phyloP scores from a whole-genome alignment of 31 red algal genomes.

The Bonnemaisonia californica region DNA sequence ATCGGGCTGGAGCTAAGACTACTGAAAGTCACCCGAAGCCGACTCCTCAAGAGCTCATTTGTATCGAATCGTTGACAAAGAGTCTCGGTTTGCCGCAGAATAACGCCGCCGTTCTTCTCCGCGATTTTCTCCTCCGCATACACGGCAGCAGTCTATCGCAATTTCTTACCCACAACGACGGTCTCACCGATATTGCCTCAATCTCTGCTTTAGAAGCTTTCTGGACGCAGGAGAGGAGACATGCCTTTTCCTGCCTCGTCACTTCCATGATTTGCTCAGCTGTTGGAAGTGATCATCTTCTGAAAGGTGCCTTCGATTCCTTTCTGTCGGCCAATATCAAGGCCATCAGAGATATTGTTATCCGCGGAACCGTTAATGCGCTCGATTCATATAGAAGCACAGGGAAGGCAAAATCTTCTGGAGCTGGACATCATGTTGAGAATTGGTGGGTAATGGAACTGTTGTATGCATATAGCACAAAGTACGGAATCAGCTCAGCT shows the following conservation, averaged over 20 bases:
- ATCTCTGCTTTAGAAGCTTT: constrained; percentile 34
- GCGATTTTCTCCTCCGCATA: constrained; percentile 41
- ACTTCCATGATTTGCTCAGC: constrained; percentile 10
- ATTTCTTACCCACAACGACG: constrained; percentile 9
- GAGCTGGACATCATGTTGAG: constrained; percentile 14
- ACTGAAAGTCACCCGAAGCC: constrained; percentile 43
- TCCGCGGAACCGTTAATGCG: not conserved
- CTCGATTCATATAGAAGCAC: constrained; percentile 6
- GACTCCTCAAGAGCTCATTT: constrained; percentile 38
- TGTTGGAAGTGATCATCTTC: constrained; percentile 1
- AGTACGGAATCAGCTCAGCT: constrained; percentile 1
- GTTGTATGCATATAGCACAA: constrained; percentile 50
- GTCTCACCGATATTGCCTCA: constrained; percentile 32
- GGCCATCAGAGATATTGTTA: constrained; percentile 12
- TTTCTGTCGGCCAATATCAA: constrained; percentile 36
- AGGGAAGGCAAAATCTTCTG: not conserved
- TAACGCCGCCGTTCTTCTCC: constrained; percentile 51
- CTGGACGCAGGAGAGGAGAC: constrained; percentile 36
- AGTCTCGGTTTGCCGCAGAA: constrained; percentile 22
- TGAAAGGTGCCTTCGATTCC: not conserved
- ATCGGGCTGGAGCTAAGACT: constrained; percentile 14
- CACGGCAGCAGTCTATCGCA: constrained; percentile 22
- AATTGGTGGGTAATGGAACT: constrained; percentile 48
- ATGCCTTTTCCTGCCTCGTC: constrained; percentile 50
- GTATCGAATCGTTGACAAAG: constrained; percentile 42